Percentiles rank a stretch among this genome's conserved stretches.
These are phyloP conservation scores for Nannizziopsis arthrosporioides DNA, from an alignment of 2,329 filamentous ascomycete species.

Conservation along the genomic window DNA sequence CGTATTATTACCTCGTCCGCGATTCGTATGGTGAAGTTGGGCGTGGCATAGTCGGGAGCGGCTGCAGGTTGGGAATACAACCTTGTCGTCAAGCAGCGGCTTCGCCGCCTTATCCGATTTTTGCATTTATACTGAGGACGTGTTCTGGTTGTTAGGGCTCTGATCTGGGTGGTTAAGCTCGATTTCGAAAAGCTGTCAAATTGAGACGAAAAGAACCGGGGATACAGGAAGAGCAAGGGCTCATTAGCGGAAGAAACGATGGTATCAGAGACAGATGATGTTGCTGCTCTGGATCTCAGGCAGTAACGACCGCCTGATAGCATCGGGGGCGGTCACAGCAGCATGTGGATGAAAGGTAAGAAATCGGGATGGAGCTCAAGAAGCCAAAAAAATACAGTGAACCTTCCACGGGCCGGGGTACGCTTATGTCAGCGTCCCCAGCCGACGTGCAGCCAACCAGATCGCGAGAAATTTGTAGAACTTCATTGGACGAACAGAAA, in stretches of 20 bases:
- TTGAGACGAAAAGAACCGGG: conserved; percentile 26
- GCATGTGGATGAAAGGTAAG: background rate
- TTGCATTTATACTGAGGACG: conserved; percentile 26
- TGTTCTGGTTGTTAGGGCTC: conserved; percentile 19
- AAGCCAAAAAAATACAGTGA: no score
- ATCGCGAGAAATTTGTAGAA: no score
- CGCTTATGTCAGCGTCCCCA: no score
- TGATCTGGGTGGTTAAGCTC: conserved; percentile 5
- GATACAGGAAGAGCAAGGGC: conserved; percentile 38
- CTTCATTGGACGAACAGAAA: no score
- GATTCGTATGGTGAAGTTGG: background rate
- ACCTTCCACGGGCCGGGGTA: no score
- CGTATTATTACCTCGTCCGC: no score
- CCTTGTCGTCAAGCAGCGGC: conserved; percentile 13
- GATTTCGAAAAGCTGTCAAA: background rate
- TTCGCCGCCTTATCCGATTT: conserved; percentile 22
- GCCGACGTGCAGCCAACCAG: no score
- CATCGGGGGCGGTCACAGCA: conserved; percentile 22
- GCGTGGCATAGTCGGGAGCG: no score
- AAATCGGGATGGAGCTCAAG: background rate
- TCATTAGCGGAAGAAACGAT: conserved; percentile 29
- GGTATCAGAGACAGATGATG: conserved; percentile 27
- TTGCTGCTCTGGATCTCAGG: conserved; percentile 31
- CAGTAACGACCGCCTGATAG: conserved; percentile 33
- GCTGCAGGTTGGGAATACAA: no score